Evolutionary conservation across 805 yeast species (phyloP), one percentile per base, ranked within the genome.

Genomic region (Metschnikowia kofuensis): DNA sequence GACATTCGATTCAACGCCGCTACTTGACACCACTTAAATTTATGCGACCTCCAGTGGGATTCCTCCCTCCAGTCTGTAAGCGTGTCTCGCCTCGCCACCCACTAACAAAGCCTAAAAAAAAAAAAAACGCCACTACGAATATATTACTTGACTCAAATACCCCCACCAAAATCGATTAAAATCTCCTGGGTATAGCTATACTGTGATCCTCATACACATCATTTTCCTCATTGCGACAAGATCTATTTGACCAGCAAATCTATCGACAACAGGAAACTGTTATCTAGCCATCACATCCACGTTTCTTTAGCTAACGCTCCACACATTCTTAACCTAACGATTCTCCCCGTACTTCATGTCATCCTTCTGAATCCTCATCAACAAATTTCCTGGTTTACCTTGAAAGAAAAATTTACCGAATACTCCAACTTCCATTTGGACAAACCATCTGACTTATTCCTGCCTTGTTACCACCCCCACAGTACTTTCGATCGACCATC

Each of bases 31-130:
- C 12, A 34, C 15, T 7, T 31, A 6, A 12, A 14, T 34, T 41
- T 34, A 7, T 31, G 43, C 36, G 43, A 9, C 31, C 11, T 27
- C 27, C 11, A 27, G 26, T 37, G 14, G 13, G 34, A 26, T 35
- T 41, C 45, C 45, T 42, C 21, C 35, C 35, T 27, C 45, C 35
- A 43, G 45, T 28, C 26, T n/a, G 29, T 14, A n/a, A 34, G 36
- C n/a, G 32, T 30, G 32, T 13, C 36, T 27, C n/a, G 38, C 43
- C 38, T 45, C 48, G 49, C 49, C 44, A 45, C 49, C 44, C 43
- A 32, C 28, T 15, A 39, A 27, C 16, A 27, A 37, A 14, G 8
- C 35, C 32, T 34, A 15, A 31, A 40, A 40, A 31, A 38, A 44
- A 44, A 45, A 40, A 40, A 45, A 37, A 12, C 40, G 49, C 49